A percentile compares a stretch with the other conserved stretches of the same genome.
These are phyloP conservation scores for Xylaria sp. DNA, from an alignment of 2,329 filamentous ascomycete genomes.

Conservation along the genomic window DNA sequence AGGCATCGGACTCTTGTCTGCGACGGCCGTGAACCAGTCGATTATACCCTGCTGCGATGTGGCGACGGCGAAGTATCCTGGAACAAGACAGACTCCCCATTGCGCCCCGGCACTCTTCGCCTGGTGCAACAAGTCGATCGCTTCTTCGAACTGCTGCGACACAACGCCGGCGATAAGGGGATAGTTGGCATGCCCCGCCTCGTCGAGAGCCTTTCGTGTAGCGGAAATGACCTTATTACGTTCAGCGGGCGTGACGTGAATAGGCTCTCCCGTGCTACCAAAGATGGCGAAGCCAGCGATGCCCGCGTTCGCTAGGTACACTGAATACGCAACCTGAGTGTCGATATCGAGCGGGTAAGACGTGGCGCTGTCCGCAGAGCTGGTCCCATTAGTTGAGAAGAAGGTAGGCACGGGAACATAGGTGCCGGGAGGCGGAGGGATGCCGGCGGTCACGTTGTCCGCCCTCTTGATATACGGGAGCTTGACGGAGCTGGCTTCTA, in stretches of 20 bases:
- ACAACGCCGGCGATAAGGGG: constrained; percentile 63
- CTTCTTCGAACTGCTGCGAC: constrained; percentile 42
- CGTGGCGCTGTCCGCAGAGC: constrained; percentile 50
- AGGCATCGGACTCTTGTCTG: constrained; percentile 68
- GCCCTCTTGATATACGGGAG: constrained; percentile 29
- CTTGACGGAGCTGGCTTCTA: constrained; percentile 23
- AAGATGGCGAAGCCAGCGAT: constrained; percentile 71
- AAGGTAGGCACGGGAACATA: constrained; percentile 73
- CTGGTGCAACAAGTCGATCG: constrained; percentile 60
- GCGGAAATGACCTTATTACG: constrained; percentile 65
- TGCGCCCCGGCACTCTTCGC: constrained; percentile 68
- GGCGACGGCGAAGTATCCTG: constrained; percentile 71
- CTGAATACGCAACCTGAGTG: constrained; percentile 66
- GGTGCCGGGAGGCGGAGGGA: constrained; percentile 63
- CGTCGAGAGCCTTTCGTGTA: constrained; percentile 65
- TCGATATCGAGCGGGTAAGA: constrained; percentile 66
- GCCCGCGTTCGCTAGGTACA: constrained; percentile 70
- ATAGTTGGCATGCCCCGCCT: constrained; percentile 66
- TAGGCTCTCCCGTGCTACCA: constrained; percentile 72
- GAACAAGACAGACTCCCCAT: constrained; percentile 72
- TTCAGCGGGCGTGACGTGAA: constrained; percentile 70
- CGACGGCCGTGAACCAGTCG: constrained; percentile 71
- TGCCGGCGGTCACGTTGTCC: constrained; percentile 31
- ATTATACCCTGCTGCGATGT: constrained; percentile 68
- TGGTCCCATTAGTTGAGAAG: constrained; percentile 60